A percentile compares a stretch with the other conserved stretches of the same genome.
Evolutionary conservation across 495 filamentous ascomycete species (phyloP).

Genomic region (Podospora fimiseda): DNA sequence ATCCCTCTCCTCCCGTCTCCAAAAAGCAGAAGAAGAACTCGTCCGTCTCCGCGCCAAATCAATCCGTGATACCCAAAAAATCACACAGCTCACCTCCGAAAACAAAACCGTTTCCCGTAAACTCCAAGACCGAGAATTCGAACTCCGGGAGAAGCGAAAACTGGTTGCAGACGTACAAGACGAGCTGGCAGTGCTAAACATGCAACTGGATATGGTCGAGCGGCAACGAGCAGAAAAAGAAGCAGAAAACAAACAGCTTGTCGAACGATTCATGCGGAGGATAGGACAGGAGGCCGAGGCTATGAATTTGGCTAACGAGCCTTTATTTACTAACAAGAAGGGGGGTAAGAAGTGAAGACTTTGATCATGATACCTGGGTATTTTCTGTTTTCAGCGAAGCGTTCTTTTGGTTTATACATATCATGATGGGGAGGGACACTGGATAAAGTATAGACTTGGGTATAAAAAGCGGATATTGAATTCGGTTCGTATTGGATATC

Average conservation of each 20-base stretch:
- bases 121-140: slow-evolving; percentile 75
- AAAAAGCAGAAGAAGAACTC: slow-evolving; percentile 54
- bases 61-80: slow-evolving; percentile 47
- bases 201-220: slow-evolving; percentile 83
- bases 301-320: slow-evolving; percentile 63
- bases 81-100: slow-evolving; percentile 58
- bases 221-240: slow-evolving; percentile 59
- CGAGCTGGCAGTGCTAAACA: slow-evolving; percentile 74
- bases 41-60: slow-evolving; percentile 53
- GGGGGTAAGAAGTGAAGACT: too few relatives aligned
- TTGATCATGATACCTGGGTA: not conserved
- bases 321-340: slow-evolving; percentile 16
- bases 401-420: too few relatives aligned
- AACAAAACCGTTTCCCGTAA: slow-evolving; percentile 52
- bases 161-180: slow-evolving; percentile 85
- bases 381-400: too few relatives aligned
- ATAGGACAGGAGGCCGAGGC: slow-evolving; percentile 80
- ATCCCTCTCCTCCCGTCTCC: slow-evolving; percentile 55
- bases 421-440: too few relatives aligned
- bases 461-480: too few relatives aligned
- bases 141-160: slow-evolving; percentile 74
- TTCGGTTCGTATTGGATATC: too few relatives aligned
- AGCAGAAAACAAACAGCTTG: slow-evolving; percentile 80
- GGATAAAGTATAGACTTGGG: too few relatives aligned
- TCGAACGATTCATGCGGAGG: slow-evolving; percentile 84